Base-by-base conservation (phyloP, 345 rosid genomes). In the Arabidopsis suecica region DNA sequence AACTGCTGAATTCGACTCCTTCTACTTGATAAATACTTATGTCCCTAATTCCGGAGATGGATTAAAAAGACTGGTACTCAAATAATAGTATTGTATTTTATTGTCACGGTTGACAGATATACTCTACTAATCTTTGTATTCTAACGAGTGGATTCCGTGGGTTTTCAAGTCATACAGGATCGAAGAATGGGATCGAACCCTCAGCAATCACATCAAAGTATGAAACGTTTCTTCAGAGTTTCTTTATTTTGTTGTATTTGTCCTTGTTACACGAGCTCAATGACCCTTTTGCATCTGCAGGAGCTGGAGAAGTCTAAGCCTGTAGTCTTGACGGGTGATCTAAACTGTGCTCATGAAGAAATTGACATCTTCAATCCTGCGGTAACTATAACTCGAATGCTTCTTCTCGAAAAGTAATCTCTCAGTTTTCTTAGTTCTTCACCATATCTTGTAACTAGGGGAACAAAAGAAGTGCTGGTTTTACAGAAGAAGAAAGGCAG, bases 1-100 rank as follows among this genome's bases (percentile, higher is more conserved):
- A 75, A 95, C 93, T 45, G 93, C 83, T 51, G 97, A 92, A 78
- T 95, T 92, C 34, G 97, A 92, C 55, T 83, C 92, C 0, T 95
- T 90, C 78, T 92, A 87, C 84, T 76, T 92, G 68, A 62, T 95
- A 72, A 75, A 72, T 16, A 79, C 83, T n/a, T 95, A 92, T 48
- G 91, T 95, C 72, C 99, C 99, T 65, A 95, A 92, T 73, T 89
- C 99, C 14, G 99, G 99, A 53, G 99, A 95, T 74, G 97, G 97
- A 84, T 80, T 95, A 83, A 89, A 75, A 85, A 89, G 99, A 86
- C 84, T 92, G 97, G 97, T 92, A 87, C 77, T 65, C 69, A 48
- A 9, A n/a, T 49, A 16, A 16, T 16, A 16, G 22, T 50, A 42
- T 3, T 36, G 63, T 64, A 49, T 69, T 16, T 58, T 13, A 65